These are phyloP conservation scores for Coelastrella sp. DNA, from an alignment of 139 green algal species.

Conservation along the genomic window DNA sequence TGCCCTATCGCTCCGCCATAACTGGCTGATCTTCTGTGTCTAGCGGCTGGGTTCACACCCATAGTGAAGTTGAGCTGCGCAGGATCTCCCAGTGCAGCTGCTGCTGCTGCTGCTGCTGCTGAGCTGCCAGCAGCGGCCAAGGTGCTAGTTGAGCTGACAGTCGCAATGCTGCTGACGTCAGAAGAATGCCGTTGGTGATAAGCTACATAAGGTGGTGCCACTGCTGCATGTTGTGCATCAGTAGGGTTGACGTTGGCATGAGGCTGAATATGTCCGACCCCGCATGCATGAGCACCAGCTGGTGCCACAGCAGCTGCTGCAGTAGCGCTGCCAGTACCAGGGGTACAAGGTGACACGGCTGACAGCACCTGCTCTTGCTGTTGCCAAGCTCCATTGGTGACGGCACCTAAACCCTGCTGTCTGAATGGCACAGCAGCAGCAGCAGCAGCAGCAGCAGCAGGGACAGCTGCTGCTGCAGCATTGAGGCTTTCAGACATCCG, in stretches of 20 bases:
- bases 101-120: constrained; percentile 13
- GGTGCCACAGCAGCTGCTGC: neutral
- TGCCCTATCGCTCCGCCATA: neutral
- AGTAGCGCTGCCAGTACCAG: neutral
- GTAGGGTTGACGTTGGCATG: too few species aligned
- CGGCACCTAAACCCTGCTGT: too few species aligned
- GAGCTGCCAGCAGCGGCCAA: neutral
- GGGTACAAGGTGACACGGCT: neutral
- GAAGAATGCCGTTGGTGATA: too few species aligned
- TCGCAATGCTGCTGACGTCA: neutral
- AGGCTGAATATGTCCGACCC: too few species aligned
- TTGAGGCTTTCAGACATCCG: neutral
- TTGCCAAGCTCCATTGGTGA: too few species aligned
- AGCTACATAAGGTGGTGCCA: too few species aligned
- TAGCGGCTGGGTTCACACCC: constrained; percentile 19
- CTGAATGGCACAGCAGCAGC: too few species aligned
- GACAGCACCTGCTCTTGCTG: constrained; percentile 1
- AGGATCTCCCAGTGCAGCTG: neutral
- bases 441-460: too few species aligned
- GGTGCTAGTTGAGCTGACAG: neutral
- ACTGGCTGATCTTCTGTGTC: constrained; percentile 5
- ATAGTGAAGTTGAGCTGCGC: constrained; percentile 33
- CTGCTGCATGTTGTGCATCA: too few species aligned
- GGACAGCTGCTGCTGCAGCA: constrained; percentile 20
- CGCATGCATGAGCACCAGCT: neutral